Evolutionary conservation across 495 filamentous ascomycete genomes (phyloP).

Genomic region (Daldinia caldariorum): DNA sequence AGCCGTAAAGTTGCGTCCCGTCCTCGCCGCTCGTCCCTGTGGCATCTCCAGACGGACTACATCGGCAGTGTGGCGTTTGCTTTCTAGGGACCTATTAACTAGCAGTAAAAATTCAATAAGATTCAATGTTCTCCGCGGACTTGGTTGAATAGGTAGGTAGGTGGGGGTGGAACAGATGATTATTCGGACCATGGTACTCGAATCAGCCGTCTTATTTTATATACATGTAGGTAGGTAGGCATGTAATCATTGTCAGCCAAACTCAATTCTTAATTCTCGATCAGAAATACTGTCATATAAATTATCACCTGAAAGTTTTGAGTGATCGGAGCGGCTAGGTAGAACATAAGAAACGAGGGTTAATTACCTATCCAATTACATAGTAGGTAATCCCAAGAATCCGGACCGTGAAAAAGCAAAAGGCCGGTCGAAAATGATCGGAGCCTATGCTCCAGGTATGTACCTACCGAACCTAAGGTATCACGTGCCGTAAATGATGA

Average conservation of each 20-base stretch:
- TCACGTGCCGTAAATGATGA: conserved; percentile 35
- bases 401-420: conserved; percentile 2
- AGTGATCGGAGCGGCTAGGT: not conserved
- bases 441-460: conserved; percentile 31
- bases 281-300: not conserved
- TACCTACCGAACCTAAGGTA: conserved; percentile 14
- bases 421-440: conserved; percentile 17
- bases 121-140: not conserved
- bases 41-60: not conserved
- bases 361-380: not conserved
- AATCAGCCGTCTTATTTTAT: not conserved
- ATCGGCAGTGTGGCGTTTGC: conserved; percentile 23
- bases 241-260: too few relatives aligned
- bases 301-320: not conserved
- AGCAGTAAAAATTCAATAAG: not conserved
- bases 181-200: not conserved
- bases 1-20: conserved; percentile 3
- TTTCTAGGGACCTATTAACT: not conserved
- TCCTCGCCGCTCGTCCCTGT: not conserved
- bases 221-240: too few relatives aligned
- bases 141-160: not conserved
- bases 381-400: not conserved
- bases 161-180: not conserved
- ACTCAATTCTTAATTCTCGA: not conserved
- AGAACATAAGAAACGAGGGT: not conserved